A percentile compares a stretch with the other conserved stretches of the same genome.
Conservation (phyloP, 192 early-diverging fungal species). For the Oehlia diaphana region DNA sequence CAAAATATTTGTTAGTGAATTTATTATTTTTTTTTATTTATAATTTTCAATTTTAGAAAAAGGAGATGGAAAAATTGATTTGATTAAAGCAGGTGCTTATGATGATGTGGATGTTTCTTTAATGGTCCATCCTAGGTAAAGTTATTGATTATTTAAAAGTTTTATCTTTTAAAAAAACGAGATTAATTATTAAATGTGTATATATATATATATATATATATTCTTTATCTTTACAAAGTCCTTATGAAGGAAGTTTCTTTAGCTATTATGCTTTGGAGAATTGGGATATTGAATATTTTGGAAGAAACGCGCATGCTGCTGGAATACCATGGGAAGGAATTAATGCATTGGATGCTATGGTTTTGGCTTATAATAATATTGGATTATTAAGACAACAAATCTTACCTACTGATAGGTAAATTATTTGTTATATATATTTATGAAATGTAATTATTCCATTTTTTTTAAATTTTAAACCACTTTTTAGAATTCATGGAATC, state of each 20-base stretch:
- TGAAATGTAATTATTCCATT: neutral
- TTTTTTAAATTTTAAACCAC: neutral
- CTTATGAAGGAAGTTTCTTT: constrained; percentile 49
- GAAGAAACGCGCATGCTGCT: constrained; percentile 71
- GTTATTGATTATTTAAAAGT: neutral
- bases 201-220: neutral
- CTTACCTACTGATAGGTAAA: constrained; percentile 54
- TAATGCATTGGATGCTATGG: constrained; percentile 80
- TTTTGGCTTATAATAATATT: constrained; percentile 62
- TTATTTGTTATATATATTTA: neutral
- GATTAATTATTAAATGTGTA: neutral
- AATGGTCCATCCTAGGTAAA: constrained; percentile 78
- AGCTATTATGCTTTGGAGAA: constrained; percentile 42
- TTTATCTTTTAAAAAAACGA: neutral
- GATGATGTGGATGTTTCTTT: constrained; percentile 69
- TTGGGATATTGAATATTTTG: constrained; percentile 67
- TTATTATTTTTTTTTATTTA: too few relatives aligned
- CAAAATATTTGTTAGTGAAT: too few relatives aligned
- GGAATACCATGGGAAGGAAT: constrained; percentile 47
- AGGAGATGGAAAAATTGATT: constrained; percentile 70
- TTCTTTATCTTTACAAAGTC: constrained; percentile 28
- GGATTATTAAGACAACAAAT: constrained; percentile 74
- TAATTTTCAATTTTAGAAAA: constrained; percentile 38
- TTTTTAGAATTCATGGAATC: constrained; percentile 63
- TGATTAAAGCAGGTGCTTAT: constrained; percentile 70